These are phyloP conservation scores for Fusarium subtropicale DNA, from an alignment of 2,329 filamentous ascomycete genomes.

Conservation along the genomic window DNA sequence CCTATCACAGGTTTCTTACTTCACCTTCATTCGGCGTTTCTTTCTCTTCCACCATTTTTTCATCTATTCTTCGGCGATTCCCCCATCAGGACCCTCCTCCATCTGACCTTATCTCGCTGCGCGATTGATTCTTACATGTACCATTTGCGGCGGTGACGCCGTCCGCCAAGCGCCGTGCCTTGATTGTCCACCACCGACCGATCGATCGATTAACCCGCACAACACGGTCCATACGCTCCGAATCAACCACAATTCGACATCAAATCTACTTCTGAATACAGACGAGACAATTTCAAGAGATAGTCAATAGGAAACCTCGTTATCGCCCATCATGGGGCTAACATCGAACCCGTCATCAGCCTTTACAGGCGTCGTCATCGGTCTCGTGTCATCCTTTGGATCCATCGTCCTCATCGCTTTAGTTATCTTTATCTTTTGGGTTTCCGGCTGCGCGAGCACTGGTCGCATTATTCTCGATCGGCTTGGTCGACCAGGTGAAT, in stretches of 20 bases:
- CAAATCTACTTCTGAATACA: not conserved
- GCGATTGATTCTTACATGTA: constrained; percentile 47
- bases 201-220: constrained; percentile 36
- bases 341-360: constrained; percentile 56
- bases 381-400: constrained; percentile 92
- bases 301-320: not conserved
- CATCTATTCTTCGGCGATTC: constrained; percentile 11
- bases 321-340: constrained; percentile 47
- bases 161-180: constrained; percentile 43
- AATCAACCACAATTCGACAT: constrained; percentile 30
- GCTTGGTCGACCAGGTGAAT: constrained; percentile 93
- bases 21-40: constrained; percentile 26
- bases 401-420: constrained; percentile 87
- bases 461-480: constrained; percentile 94
- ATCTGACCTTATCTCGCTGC: constrained; percentile 27
- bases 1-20: constrained; percentile 13
- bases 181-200: constrained; percentile 34
- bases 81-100: not conserved
- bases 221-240: constrained; percentile 29
- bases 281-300: not conserved
- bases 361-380: constrained; percentile 87
- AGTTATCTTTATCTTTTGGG: constrained; percentile 92
- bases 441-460: constrained; percentile 73
- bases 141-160: constrained; percentile 48
- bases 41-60: constrained; percentile 11